Conservation (phyloP, 2,329 filamentous ascomycete genomes). For the Hypomyces rosellus region DNA sequence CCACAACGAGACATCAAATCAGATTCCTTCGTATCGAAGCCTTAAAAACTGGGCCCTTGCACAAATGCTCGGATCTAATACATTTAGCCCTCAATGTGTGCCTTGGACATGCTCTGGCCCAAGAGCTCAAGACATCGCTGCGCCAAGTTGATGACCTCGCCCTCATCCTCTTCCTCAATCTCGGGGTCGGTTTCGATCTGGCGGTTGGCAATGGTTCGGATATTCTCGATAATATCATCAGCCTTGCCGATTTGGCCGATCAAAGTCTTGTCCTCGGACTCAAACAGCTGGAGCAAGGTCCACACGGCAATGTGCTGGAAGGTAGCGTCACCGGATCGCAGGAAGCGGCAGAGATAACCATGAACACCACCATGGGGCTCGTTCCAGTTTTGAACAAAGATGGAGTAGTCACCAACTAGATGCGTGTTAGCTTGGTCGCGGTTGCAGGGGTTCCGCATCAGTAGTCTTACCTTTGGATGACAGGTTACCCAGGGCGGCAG, state of each 20-base stretch:
- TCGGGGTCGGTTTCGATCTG: conserved; percentile 83
- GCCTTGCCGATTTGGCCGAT: conserved; percentile 83
- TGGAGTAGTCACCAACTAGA: conserved; percentile 88
- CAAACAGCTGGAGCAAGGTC: conserved; percentile 90
- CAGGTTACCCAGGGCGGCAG: conserved; percentile 87
- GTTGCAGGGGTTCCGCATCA: too few relatives aligned
- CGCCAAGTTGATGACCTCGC: conserved; percentile 85
- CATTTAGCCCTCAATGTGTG: conserved; percentile 70
- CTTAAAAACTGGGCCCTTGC: background rate
- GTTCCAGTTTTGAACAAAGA: conserved; percentile 91
- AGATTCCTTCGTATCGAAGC: background rate
- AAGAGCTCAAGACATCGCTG: conserved; percentile 84
- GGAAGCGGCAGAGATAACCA: conserved; percentile 87
- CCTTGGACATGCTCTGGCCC: conserved; percentile 68
- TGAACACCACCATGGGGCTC: conserved; percentile 92
- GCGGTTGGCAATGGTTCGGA: conserved; percentile 83
- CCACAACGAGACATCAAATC: background rate
- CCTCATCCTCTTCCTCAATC: conserved; percentile 82
- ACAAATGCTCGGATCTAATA: background rate
- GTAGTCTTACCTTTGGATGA: conserved; percentile 79
- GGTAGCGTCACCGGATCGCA: conserved; percentile 88
- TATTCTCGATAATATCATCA: conserved; percentile 86
- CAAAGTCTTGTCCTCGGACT: conserved; percentile 88
- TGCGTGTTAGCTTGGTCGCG: too few relatives aligned
- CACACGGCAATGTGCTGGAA: conserved; percentile 99